phyloP scores from a whole-genome alignment of 2,329 filamentous ascomycete species.

The Penicillium sp. region DNA sequence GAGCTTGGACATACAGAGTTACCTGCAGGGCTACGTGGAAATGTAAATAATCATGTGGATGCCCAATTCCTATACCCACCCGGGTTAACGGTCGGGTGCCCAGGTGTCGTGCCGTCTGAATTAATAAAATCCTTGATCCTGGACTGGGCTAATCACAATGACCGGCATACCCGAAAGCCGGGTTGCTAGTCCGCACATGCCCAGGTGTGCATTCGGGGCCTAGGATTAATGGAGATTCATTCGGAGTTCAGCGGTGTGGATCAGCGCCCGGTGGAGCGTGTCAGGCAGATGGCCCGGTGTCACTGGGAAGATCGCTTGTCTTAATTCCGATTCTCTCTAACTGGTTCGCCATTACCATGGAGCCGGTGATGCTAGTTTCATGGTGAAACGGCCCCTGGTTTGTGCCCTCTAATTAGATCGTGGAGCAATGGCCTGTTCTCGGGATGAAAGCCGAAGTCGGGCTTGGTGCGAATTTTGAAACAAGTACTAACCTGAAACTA shows the following conservation, averaged over 20 bases:
- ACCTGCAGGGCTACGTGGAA: too few relatives aligned
- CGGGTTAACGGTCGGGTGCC: background rate
- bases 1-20: too few relatives aligned
- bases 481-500: background rate
- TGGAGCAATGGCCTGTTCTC: background rate
- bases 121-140: background rate
- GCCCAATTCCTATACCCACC: background rate
- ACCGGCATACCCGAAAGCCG: background rate
- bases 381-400: slow-evolving; percentile 2
- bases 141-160: background rate
- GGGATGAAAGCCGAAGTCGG: background rate
- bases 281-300: slow-evolving; percentile 6
- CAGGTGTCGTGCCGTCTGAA: background rate
- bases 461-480: background rate
- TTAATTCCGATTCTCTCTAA: background rate
- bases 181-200: background rate
- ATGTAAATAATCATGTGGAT: too few relatives aligned
- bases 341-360: slow-evolving; percentile 5
- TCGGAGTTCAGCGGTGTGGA: background rate
- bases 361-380: background rate
- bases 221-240: background rate
- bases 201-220: background rate
- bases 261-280: slow-evolving; percentile 1
- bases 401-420: background rate
- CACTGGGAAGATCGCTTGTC: slow-evolving; percentile 2